Percentiles rank a stretch among this genome's conserved stretches.
Conservation (phyloP, 805 yeast genomes). For the Candida vaughaniae region DNA sequence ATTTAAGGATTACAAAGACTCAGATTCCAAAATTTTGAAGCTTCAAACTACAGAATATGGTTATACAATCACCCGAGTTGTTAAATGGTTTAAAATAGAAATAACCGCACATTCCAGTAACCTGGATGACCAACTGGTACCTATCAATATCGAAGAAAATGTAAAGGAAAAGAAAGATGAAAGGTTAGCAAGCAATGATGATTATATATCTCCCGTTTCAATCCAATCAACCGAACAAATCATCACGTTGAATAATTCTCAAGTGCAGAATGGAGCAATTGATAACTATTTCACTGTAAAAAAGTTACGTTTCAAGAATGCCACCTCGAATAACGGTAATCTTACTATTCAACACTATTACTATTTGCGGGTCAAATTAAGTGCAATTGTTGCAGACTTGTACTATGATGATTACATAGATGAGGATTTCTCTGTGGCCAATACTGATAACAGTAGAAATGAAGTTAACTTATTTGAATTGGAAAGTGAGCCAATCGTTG, state of each 20-base stretch:
- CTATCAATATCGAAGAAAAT: conserved; percentile 27
- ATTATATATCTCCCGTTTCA: conserved; percentile 12
- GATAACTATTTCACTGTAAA: conserved; percentile 35
- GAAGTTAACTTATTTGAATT: conserved; percentile 31
- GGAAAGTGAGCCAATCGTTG: conserved; percentile 48
- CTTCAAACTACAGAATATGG: conserved; percentile 36
- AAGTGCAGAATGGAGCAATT: conserved; percentile 19
- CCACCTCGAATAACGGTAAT: conserved; percentile 54
- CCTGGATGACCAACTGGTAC: conserved; percentile 28
- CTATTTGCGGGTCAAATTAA: conserved; percentile 33
- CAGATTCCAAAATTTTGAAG: conserved; percentile 25
- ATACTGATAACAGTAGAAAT: conserved; percentile 22
- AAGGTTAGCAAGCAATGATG: conserved; percentile 4
- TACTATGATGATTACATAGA: conserved; percentile 38
- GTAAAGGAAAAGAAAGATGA: conserved; percentile 12
- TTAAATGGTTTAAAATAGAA: conserved; percentile 38
- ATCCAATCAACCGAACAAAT: conserved; percentile 24
- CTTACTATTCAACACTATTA: conserved; percentile 45
- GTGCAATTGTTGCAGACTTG: conserved; percentile 37
- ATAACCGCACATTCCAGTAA: conserved; percentile 36
- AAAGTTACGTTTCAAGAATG: conserved; percentile 48
- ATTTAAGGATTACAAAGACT: conserved; percentile 15
- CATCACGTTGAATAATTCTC: conserved; percentile 25
- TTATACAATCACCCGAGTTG: conserved; percentile 34
- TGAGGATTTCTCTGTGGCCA: conserved; percentile 22